Conservation (phyloP, 2,329 filamentous ascomycete genomes). For the Colletotrichum phormii region DNA sequence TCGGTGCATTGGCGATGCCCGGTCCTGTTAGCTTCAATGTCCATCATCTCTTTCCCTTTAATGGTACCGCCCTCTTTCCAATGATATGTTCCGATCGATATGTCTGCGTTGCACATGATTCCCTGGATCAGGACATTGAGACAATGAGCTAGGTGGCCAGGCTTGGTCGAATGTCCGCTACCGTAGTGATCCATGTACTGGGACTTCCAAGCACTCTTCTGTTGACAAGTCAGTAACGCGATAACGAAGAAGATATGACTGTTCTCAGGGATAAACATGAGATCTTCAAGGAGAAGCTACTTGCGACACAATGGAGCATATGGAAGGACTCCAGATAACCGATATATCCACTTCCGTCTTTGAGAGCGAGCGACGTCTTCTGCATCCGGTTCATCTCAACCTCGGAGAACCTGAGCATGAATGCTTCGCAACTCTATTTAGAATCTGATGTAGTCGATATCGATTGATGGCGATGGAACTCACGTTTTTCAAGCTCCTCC, state of each 20-base stretch:
- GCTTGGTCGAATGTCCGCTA: not conserved
- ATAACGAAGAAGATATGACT: not conserved
- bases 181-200: not conserved
- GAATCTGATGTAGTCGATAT: too few relatives aligned
- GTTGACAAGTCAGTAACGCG: not conserved
- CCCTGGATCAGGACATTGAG: not conserved
- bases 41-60: not conserved
- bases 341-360: not conserved
- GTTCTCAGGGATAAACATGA: not conserved
- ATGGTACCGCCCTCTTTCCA: not conserved
- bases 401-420: not conserved
- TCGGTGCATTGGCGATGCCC: not conserved
- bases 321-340: not conserved
- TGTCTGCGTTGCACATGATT: not conserved
- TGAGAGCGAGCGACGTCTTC: not conserved
- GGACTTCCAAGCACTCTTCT: not conserved
- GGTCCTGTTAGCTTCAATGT: not conserved
- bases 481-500: too few relatives aligned
- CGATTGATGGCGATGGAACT: too few relatives aligned
- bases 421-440: too few relatives aligned
- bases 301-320: not conserved
- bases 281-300: not conserved
- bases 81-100: not conserved
- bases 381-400: not conserved
- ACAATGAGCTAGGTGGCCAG: not conserved